phyloP scores from a whole-genome alignment of 371 early-diverging fungal species.

The Haplosporangium sp. region DNA sequence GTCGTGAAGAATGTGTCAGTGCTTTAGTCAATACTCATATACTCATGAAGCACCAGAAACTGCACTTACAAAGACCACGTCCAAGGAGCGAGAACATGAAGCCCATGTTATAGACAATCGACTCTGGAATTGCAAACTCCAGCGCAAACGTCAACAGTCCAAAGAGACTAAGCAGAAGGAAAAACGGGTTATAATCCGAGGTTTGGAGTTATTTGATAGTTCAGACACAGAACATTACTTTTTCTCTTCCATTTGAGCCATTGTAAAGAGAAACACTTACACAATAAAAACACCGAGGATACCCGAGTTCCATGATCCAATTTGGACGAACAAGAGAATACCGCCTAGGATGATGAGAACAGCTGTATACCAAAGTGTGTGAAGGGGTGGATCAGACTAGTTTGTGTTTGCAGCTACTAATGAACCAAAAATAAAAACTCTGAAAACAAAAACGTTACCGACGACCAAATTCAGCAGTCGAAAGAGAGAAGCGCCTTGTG shows the following conservation, averaged over 20 bases:
- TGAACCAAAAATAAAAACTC: background rate
- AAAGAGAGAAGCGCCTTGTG: constrained; percentile 47
- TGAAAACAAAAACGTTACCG: constrained; percentile 11
- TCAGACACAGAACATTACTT: background rate
- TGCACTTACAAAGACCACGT: constrained; percentile 46
- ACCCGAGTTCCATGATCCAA: constrained; percentile 40
- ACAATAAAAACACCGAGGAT: constrained; percentile 41
- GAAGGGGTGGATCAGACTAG: background rate
- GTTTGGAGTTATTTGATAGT: too few species aligned
- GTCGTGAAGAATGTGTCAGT: background rate
- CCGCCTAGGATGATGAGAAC: constrained; percentile 44
- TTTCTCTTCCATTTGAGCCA: background rate
- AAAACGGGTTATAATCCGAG: too few species aligned
- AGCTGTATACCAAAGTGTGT: constrained; percentile 1
- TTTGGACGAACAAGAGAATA: constrained; percentile 34
- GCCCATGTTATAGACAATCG: constrained; percentile 44
- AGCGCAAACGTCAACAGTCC: constrained; percentile 36
- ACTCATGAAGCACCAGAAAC: too few species aligned
- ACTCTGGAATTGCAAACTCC: constrained; percentile 43
- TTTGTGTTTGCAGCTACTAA: too few species aligned
- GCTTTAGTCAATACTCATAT: too few species aligned
- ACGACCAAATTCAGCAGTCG: constrained; percentile 40
- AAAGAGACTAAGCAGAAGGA: constrained; percentile 8
- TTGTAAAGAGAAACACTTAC: constrained; percentile 1
- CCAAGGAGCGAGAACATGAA: constrained; percentile 52